Percentiles rank a stretch among this genome's conserved stretches.
phyloP scores from a whole-genome alignment of 306 rosid species.

The Malus sylvestris region DNA sequence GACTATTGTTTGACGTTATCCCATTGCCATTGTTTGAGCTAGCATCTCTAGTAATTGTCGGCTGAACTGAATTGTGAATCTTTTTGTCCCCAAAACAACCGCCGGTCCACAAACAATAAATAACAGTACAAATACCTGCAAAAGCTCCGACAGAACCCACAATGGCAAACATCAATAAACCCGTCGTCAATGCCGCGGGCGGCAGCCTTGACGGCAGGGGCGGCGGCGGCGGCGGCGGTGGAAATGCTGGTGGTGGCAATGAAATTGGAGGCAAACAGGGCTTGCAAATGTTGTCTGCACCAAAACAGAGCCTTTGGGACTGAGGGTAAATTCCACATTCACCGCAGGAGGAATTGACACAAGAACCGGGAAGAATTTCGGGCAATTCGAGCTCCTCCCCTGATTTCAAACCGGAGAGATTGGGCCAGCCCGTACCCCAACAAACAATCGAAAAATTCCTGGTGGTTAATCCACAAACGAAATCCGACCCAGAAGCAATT shows the following conservation, averaged over 20 bases:
- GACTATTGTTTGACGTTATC: constrained; percentile 33
- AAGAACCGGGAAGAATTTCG: constrained; percentile 76
- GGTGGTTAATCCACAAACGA: constrained; percentile 62
- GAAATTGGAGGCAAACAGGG: constrained; percentile 26
- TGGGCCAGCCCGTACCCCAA: constrained; percentile 84
- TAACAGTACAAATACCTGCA: constrained; percentile 60
- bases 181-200: constrained; percentile 44
- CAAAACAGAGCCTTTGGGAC: constrained; percentile 48
- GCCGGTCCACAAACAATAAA: constrained; percentile 71
- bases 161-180: constrained; percentile 67
- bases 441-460: constrained; percentile 47
- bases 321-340: constrained; percentile 45
- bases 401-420: constrained; percentile 13
- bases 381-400: constrained; percentile 32
- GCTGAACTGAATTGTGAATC: constrained; percentile 86
- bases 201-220: not conserved
- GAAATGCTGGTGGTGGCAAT: not conserved
- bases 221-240: not conserved
- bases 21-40: constrained; percentile 48
- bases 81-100: constrained; percentile 83
- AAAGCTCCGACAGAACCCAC: constrained; percentile 76
- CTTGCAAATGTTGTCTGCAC: constrained; percentile 42
- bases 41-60: constrained; percentile 64
- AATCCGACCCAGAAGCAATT: constrained; percentile 63
- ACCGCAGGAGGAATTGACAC: constrained; percentile 52